Evolutionary conservation across 495 filamentous ascomycete species (phyloP).

Genomic region (Podospora conica): DNA sequence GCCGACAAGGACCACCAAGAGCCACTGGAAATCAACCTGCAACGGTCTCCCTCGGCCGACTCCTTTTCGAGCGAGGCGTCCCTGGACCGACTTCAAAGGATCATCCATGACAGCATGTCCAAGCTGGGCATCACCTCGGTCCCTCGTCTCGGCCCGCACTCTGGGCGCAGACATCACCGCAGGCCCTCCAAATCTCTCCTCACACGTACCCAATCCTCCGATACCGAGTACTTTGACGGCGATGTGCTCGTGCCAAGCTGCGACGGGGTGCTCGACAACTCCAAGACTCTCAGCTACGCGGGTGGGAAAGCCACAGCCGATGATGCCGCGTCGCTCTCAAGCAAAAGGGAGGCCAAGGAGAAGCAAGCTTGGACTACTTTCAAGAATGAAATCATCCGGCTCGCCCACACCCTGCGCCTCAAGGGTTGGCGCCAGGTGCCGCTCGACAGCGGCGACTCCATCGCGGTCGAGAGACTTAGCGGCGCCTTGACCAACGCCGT

Average conservation of each 20-base stretch:
- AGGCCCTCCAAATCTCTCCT: constrained; percentile 29
- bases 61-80: constrained; percentile 57
- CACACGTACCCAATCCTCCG: constrained; percentile 53
- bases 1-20: constrained; percentile 6
- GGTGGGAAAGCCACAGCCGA: constrained; percentile 51
- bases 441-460: constrained; percentile 54
- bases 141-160: constrained; percentile 29
- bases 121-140: constrained; percentile 36
- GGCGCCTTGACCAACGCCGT: constrained; percentile 95
- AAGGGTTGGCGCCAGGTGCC: constrained; percentile 85
- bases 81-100: constrained; percentile 63
- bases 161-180: constrained; percentile 28
- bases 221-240: constrained; percentile 71
- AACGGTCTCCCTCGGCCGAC: constrained; percentile 36
- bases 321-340: constrained; percentile 35
- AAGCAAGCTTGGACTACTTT: constrained; percentile 70
- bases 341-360: constrained; percentile 52
- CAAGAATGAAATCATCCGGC: constrained; percentile 82
- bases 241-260: constrained; percentile 69
- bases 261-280: constrained; percentile 78
- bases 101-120: constrained; percentile 55
- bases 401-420: constrained; percentile 81
- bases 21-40: constrained; percentile 13
- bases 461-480: constrained; percentile 79
- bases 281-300: constrained; percentile 72